Evolutionary conservation across 352 stramenopile genomes (phyloP).

Genomic region (Globisporangium nodosum): DNA sequence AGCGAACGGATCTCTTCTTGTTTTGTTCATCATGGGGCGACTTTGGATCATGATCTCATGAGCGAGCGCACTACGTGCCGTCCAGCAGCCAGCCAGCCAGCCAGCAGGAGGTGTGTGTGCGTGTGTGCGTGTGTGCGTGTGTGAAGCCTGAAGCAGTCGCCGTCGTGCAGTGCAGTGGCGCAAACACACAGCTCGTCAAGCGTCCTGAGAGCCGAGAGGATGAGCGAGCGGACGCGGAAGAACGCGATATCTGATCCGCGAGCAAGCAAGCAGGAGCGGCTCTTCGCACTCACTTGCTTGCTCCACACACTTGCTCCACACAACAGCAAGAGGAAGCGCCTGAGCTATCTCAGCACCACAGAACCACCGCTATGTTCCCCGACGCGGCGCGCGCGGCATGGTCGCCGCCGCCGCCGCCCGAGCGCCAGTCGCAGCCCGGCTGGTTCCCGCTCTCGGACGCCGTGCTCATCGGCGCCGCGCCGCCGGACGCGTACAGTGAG

Average conservation of each 20-base stretch:
- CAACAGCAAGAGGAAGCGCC: background rate
- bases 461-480: constrained; percentile 15
- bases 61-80: too few relatives aligned
- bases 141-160: too few relatives aligned
- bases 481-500: background rate
- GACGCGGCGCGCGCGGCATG: background rate
- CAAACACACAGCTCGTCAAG: too few relatives aligned
- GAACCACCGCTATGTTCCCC: background rate
- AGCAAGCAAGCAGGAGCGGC: background rate
- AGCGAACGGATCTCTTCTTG: too few relatives aligned
- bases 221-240: background rate
- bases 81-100: too few relatives aligned
- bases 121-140: too few relatives aligned
- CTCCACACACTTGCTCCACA: too few relatives aligned
- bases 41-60: too few relatives aligned
- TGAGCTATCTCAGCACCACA: too few relatives aligned
- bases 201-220: background rate
- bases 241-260: background rate
- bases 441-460: constrained; percentile 49
- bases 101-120: too few relatives aligned
- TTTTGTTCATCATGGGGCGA: too few relatives aligned
- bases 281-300: background rate
- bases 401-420: background rate
- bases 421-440: constrained; percentile 30
- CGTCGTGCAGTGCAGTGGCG: too few relatives aligned